Evolutionary conservation across 495 filamentous ascomycete genomes (phyloP).

Genomic region (Articulospora tetracladia): DNA sequence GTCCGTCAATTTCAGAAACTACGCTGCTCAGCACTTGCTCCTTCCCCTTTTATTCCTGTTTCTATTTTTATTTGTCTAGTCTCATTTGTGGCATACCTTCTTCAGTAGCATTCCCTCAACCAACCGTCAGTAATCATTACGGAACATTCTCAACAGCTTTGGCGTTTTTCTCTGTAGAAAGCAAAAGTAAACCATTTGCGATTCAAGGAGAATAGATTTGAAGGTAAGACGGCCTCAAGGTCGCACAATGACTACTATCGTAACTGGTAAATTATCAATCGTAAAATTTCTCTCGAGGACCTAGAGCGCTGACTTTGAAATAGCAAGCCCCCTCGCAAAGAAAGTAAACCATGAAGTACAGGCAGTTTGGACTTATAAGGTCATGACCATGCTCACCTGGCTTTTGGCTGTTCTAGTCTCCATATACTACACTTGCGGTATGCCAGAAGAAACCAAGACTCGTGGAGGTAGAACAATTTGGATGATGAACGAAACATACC

Average conservation of each 20-base stretch:
- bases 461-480: slow-evolving; percentile 50
- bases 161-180: too few relatives aligned
- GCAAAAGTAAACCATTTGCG: not conserved
- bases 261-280: not conserved
- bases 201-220: not conserved
- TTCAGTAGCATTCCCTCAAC: too few relatives aligned
- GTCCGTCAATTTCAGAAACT: too few relatives aligned
- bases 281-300: too few relatives aligned
- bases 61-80: too few relatives aligned
- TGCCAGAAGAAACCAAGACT: slow-evolving; percentile 53
- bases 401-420: slow-evolving; percentile 61
- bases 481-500: slow-evolving; percentile 60
- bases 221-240: not conserved
- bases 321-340: slow-evolving; percentile 65
- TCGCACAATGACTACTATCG: not conserved
- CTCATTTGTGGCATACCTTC: too few relatives aligned
- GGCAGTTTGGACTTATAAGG: slow-evolving; percentile 53
- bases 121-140: too few relatives aligned
- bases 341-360: slow-evolving; percentile 53
- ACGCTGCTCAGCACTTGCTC: too few relatives aligned
- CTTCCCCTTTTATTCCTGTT: too few relatives aligned
- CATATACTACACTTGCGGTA: slow-evolving; percentile 64
- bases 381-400: slow-evolving; percentile 69
- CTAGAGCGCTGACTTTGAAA: not conserved
- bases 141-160: too few relatives aligned